phyloP scores from a whole-genome alignment of 306 rosid species.

The Vigna radiata region DNA sequence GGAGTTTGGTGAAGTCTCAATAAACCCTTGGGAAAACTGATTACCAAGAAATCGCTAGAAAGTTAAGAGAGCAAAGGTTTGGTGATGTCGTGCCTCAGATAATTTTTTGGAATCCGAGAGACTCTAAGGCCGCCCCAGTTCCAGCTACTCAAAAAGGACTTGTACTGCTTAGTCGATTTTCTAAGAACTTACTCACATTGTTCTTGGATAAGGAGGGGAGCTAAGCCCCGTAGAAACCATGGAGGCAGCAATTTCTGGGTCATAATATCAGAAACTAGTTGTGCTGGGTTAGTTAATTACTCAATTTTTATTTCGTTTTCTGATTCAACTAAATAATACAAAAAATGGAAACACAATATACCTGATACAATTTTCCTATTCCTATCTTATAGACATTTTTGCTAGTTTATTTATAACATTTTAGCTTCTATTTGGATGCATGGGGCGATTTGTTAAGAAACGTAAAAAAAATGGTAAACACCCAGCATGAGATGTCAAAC shows the following conservation, averaged over 20 bases:
- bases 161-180: conserved; percentile 71
- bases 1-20: conserved; percentile 68
- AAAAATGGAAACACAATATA: too few species aligned
- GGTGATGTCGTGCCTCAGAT: conserved; percentile 64
- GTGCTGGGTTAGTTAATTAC: conserved; percentile 44
- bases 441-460: too few species aligned
- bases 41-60: conserved; percentile 60
- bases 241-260: conserved; percentile 59
- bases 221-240: conserved; percentile 48
- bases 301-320: too few species aligned
- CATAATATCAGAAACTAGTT: conserved; percentile 52
- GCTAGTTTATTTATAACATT: too few species aligned
- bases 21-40: conserved; percentile 69
- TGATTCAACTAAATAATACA: too few species aligned
- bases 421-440: too few species aligned
- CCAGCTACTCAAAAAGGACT: conserved; percentile 60
- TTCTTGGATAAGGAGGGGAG: conserved; percentile 63
- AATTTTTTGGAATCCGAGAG: conserved; percentile 72
- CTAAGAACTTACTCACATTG: conserved; percentile 72
- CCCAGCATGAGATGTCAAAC: too few species aligned
- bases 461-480: too few species aligned
- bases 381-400: too few species aligned
- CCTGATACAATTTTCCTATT: too few species aligned
- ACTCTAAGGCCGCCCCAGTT: conserved; percentile 64
- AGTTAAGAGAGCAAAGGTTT: conserved; percentile 57